phyloP scores from a whole-genome alignment of 2,329 filamentous ascomycete genomes.

The Epichloe festucae region DNA sequence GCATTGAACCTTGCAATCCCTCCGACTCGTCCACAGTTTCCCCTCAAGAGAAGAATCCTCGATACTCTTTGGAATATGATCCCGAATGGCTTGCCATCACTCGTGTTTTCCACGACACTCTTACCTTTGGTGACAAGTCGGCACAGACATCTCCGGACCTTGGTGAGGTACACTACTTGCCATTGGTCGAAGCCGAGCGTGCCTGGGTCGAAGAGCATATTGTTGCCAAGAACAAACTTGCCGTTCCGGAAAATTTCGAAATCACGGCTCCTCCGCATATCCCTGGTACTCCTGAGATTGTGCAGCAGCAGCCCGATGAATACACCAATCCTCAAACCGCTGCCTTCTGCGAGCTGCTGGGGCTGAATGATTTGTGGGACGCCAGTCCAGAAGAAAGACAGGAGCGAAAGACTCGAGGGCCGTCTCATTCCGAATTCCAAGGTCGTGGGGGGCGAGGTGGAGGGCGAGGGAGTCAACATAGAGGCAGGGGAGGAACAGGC shows the following conservation, averaged over 20 bases:
- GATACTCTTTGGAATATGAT: constrained; percentile 64
- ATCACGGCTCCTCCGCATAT: constrained; percentile 63
- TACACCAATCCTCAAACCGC: constrained; percentile 79
- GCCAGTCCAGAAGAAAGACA: constrained; percentile 58
- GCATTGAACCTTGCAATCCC: constrained; percentile 38
- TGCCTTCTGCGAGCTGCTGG: constrained; percentile 67
- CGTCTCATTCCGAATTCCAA: constrained; percentile 28
- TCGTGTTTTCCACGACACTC: constrained; percentile 57
- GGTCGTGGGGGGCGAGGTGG: constrained; percentile 23
- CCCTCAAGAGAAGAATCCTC: constrained; percentile 16
- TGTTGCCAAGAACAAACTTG: constrained; percentile 45
- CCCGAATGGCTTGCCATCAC: constrained; percentile 92
- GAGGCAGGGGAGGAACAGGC: constrained; percentile 10
- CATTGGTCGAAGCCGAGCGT: constrained; percentile 55
- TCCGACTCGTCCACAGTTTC: constrained; percentile 12
- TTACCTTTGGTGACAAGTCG: constrained; percentile 48
- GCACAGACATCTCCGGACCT: constrained; percentile 43
- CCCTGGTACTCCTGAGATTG: constrained; percentile 40
- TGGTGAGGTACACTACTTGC: constrained; percentile 55
- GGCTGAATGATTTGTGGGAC: constrained; percentile 63
- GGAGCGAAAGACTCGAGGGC: constrained; percentile 44
- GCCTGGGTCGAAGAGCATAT: constrained; percentile 74
- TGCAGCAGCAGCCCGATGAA: constrained; percentile 56
- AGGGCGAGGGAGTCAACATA: neutral
- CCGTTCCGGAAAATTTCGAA: constrained; percentile 66